A percentile compares a stretch with the other conserved stretches of the same genome.
Conservation (phyloP, 2,329 filamentous ascomycete genomes). For the Clonostachys solani region DNA sequence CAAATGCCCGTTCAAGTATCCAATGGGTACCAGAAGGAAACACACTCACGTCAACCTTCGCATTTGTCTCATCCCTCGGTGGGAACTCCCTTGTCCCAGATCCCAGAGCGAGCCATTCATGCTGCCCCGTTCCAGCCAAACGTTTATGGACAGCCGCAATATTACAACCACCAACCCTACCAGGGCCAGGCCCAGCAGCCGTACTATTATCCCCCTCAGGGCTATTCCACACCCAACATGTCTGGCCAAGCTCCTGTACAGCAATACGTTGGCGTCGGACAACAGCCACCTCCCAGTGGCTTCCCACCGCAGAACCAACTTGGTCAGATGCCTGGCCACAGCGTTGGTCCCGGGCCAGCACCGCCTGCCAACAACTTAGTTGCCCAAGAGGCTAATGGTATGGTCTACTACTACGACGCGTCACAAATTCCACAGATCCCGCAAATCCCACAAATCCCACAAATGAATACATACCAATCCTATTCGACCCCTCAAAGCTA, state of each 20-base stretch:
- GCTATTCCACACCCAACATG: constrained; percentile 42
- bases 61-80: constrained; percentile 67
- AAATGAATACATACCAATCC: constrained; percentile 41
- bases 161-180: constrained; percentile 47
- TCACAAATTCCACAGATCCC: constrained; percentile 65
- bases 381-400: constrained; percentile 89
- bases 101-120: constrained; percentile 88
- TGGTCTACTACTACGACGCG: constrained; percentile 91
- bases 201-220: constrained; percentile 65
- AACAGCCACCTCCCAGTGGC: neutral
- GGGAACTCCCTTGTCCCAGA: constrained; percentile 83
- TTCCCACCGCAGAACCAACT: constrained; percentile 35
- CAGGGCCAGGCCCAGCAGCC: constrained; percentile 36
- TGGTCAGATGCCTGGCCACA: constrained; percentile 15
- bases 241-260: constrained; percentile 26
- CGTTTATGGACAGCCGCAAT: constrained; percentile 51
- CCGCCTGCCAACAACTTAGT: constrained; percentile 40
- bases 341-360: too few species aligned
- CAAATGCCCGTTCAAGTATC: constrained; percentile 77
- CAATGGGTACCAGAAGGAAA: constrained; percentile 51
- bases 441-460: constrained; percentile 29
- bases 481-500: constrained; percentile 48
- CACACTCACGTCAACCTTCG: constrained; percentile 64
- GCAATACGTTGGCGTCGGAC: too few species aligned
- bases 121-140: constrained; percentile 85